phyloP scores from a whole-genome alignment of 169 alveolate genomes.

The Plasmodium relictum region DNA sequence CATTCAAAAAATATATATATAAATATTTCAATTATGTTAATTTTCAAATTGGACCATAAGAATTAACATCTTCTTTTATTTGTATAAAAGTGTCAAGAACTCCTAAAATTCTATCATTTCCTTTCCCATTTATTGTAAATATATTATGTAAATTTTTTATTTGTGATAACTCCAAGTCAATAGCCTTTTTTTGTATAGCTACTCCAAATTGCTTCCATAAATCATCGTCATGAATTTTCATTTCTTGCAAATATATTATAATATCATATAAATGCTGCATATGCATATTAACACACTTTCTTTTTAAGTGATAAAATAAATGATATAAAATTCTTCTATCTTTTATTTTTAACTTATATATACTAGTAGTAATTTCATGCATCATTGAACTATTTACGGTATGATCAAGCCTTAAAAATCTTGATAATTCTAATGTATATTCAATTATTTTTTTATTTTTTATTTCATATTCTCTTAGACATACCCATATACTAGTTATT shows the following conservation, averaged over 20 bases:
- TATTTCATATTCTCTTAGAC: slow-evolving; percentile 78
- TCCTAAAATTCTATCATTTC: slow-evolving; percentile 86
- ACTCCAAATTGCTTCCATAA: slow-evolving; percentile 89
- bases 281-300: slow-evolving; percentile 84
- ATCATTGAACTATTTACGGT: slow-evolving; percentile 87
- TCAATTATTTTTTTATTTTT: slow-evolving; percentile 79
- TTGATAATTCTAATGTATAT: slow-evolving; percentile 82
- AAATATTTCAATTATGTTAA: slow-evolving; percentile 26
- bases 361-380: slow-evolving; percentile 79
- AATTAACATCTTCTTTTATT: slow-evolving; percentile 83
- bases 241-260: slow-evolving; percentile 79
- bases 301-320: slow-evolving; percentile 85
- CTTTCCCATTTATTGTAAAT: slow-evolving; percentile 78
- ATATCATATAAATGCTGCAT: slow-evolving; percentile 83
- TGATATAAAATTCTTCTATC: slow-evolving; percentile 86
- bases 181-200: slow-evolving; percentile 86
- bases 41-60: slow-evolving; percentile 81
- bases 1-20: slow-evolving; percentile 7
- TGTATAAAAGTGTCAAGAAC: slow-evolving; percentile 84
- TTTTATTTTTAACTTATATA: slow-evolving; percentile 78
- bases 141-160: slow-evolving; percentile 82
- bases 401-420: slow-evolving; percentile 87
- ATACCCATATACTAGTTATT: slow-evolving; percentile 87
- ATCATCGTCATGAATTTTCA: slow-evolving; percentile 86
- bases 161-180: slow-evolving; percentile 80